Percentiles rank a stretch among this genome's conserved stretches.
These are phyloP conservation scores for Syncephalastrum racemosum DNA, from an alignment of 371 early-diverging fungal species.

Conservation along the genomic window DNA sequence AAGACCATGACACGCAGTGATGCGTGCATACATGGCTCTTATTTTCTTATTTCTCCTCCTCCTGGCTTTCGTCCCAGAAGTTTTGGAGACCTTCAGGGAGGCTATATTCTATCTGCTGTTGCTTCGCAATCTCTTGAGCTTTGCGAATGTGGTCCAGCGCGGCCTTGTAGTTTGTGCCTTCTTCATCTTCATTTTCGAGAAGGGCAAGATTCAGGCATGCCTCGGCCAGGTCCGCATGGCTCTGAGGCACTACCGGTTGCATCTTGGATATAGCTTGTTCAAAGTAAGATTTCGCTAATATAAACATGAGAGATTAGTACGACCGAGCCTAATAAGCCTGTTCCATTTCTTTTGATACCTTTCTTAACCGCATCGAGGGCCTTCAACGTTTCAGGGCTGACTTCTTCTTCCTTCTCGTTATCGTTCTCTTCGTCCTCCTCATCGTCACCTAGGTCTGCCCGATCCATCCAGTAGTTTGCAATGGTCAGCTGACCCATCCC, in stretches of 20 bases:
- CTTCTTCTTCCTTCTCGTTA: constrained; percentile 20
- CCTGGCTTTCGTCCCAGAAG: constrained; percentile 43
- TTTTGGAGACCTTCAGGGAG: constrained; percentile 45
- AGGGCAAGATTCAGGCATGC: constrained; percentile 40
- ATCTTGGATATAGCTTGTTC: constrained; percentile 25
- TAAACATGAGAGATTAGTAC: neutral
- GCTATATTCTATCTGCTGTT: constrained; percentile 25
- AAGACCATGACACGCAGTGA: too few species aligned
- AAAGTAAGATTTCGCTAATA: constrained; percentile 32
- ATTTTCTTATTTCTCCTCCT: constrained; percentile 2
- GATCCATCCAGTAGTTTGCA: constrained; percentile 43
- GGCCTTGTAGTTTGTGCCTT: constrained; percentile 29
- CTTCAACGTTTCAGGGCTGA: constrained; percentile 29
- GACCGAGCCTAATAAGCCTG: neutral
- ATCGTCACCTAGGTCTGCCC: constrained; percentile 23
- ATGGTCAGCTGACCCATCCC: constrained; percentile 36
- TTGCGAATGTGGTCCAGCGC: constrained; percentile 31
- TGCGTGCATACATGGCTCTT: too few species aligned
- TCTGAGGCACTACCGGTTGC: constrained; percentile 26
- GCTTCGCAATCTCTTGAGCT: constrained; percentile 27
- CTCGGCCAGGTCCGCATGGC: constrained; percentile 41
- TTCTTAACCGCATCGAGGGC: constrained; percentile 35
- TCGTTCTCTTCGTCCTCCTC: constrained; percentile 29
- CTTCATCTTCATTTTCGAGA: constrained; percentile 36
- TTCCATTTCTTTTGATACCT: constrained; percentile 13